phyloP scores from a whole-genome alignment of 495 filamentous ascomycete genomes.

The Penicillium roqueforti region DNA sequence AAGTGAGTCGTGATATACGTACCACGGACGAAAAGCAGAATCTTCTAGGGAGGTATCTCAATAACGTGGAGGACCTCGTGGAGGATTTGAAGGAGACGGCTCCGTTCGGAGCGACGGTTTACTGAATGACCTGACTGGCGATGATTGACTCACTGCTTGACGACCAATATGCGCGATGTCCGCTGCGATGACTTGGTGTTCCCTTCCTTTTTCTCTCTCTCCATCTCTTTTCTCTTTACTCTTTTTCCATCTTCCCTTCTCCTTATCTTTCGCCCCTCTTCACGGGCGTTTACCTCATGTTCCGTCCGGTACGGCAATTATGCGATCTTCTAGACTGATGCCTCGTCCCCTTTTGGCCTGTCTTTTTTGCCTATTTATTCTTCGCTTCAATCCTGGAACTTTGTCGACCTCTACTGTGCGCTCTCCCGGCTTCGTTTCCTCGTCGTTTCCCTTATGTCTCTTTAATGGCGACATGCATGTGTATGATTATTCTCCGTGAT shows the following conservation, averaged over 20 bases:
- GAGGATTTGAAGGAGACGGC: slow-evolving; percentile 81
- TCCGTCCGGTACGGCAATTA: slow-evolving; percentile 26
- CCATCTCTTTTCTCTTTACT: slow-evolving; percentile 6
- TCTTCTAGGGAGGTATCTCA: slow-evolving; percentile 73
- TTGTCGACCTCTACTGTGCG: slow-evolving; percentile 13
- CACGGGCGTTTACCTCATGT: slow-evolving; percentile 20
- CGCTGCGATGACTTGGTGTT: slow-evolving; percentile 15
- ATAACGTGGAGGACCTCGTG: slow-evolving; percentile 87
- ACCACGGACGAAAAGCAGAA: slow-evolving; percentile 86
- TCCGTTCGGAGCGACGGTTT: slow-evolving; percentile 46
- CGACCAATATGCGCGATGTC: slow-evolving; percentile 17
- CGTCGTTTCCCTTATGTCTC: slow-evolving; percentile 19
- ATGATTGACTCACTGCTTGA: slow-evolving; percentile 13
- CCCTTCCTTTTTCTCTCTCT: slow-evolving; percentile 15
- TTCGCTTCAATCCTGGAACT: slow-evolving; percentile 17
- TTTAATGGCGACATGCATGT: slow-evolving; percentile 28
- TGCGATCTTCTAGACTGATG: slow-evolving; percentile 7
- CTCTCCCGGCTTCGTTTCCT: slow-evolving; percentile 2
- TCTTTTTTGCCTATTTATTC: slow-evolving; percentile 14
- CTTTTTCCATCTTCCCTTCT: slow-evolving; percentile 13
- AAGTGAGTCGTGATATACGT: slow-evolving; percentile 50
- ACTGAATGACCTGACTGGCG: slow-evolving; percentile 24
- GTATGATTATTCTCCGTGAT: slow-evolving; percentile 24
- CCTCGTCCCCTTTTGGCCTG: slow-evolving; percentile 17
- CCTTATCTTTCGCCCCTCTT: slow-evolving; percentile 18